phyloP scores from a whole-genome alignment of 2,329 filamentous ascomycete species.

The Colletotrichum horii region DNA sequence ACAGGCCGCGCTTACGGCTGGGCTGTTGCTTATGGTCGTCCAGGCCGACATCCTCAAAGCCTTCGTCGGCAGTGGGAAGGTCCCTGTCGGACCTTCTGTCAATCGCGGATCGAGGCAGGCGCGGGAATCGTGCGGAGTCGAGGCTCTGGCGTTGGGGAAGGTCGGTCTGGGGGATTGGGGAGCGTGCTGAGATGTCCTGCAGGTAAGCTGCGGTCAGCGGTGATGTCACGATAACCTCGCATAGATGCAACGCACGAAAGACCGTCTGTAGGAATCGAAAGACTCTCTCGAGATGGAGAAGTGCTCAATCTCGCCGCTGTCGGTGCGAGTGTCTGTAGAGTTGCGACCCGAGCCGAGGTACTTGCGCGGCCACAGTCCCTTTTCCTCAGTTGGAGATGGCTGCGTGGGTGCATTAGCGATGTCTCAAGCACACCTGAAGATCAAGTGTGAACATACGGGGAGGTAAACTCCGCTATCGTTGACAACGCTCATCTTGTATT shows the following conservation, averaged over 20 bases:
- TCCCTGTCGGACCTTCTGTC: conserved; percentile 62
- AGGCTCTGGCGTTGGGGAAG: conserved; percentile 76
- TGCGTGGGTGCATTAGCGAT: conserved; percentile 41
- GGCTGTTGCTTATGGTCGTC: conserved; percentile 68
- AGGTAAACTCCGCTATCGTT: conserved; percentile 95
- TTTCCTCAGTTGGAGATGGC: conserved; percentile 90
- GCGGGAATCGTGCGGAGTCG: conserved; percentile 72
- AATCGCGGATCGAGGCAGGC: conserved; percentile 66
- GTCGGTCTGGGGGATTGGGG: conserved; percentile 70
- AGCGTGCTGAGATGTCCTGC: conserved; percentile 89
- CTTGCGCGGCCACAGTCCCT: conserved; percentile 74
- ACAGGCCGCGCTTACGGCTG: conserved; percentile 69
- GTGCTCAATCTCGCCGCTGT: conserved; percentile 83
- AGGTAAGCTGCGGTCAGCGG: background rate
- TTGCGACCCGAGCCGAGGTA: conserved; percentile 53
- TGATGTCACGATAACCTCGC: background rate
- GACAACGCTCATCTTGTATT: conserved; percentile 89
- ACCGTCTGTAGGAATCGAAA: conserved; percentile 94
- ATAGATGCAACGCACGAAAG: conserved; percentile 74
- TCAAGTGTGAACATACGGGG: conserved; percentile 64
- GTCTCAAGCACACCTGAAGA: conserved; percentile 18
- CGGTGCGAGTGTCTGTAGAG: conserved; percentile 59
- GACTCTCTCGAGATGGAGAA: conserved; percentile 97
- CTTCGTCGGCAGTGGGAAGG: conserved; percentile 73
- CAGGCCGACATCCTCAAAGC: conserved; percentile 88